A percentile compares a stretch with the other conserved stretches of the same genome.
Conservation (phyloP, 2,329 filamentous ascomycete species). For the Colletotrichum sp. region DNA sequence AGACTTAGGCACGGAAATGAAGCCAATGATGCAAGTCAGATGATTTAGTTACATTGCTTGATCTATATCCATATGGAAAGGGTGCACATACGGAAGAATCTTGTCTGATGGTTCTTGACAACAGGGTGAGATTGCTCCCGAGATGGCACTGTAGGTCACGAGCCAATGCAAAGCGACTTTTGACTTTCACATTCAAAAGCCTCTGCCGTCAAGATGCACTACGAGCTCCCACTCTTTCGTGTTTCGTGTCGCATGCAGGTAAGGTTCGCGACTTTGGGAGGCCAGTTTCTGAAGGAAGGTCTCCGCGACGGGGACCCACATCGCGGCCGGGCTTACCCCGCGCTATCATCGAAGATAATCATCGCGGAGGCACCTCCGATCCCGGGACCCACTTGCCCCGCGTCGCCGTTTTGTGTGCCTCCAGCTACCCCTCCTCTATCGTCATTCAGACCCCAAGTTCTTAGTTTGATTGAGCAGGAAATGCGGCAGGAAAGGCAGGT, state of each 20-base stretch:
- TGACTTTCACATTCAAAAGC: neutral
- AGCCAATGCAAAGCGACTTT: neutral
- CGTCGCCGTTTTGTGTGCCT: neutral
- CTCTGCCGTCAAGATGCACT: fast-evolving
- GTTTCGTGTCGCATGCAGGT: neutral
- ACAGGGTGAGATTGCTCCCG: neutral
- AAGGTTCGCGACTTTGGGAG: neutral
- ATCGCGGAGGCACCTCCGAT: neutral
- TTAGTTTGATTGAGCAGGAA: neutral
- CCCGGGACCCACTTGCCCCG: neutral
- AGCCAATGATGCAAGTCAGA: neutral
- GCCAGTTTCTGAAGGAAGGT: neutral
- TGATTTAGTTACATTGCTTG: neutral
- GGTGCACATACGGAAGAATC: neutral
- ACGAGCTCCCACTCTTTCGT: neutral
- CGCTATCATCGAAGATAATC: neutral
- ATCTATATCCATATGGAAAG: neutral
- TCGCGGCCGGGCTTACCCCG: neutral
- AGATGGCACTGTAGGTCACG: neutral
- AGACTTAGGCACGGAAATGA: neutral
- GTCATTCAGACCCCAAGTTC: neutral
- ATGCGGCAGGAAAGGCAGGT: neutral
- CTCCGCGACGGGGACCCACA: neutral
- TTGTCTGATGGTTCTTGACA: neutral
- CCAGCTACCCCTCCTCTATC: neutral